Evolutionary conservation across 2,329 filamentous ascomycete genomes (phyloP).

Genomic region (Aspergillus sp.): DNA sequence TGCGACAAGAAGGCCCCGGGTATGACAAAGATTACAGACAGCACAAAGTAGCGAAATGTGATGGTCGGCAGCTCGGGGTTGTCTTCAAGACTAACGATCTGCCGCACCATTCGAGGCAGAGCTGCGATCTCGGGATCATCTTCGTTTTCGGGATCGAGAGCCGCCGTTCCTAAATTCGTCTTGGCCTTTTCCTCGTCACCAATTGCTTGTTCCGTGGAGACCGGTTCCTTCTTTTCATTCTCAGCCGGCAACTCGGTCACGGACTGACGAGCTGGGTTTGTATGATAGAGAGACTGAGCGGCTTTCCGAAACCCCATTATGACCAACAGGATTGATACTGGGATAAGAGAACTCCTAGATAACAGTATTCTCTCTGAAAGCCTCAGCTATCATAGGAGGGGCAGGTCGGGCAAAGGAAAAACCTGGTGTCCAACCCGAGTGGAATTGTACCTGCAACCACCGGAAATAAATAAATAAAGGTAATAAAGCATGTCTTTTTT

Average conservation of each 20-base stretch:
- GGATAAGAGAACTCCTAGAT: background rate
- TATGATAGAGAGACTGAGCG: background rate
- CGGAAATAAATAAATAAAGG: background rate
- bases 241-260: background rate
- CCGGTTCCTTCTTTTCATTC: background rate
- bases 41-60: constrained; percentile 53
- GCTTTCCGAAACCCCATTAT: background rate
- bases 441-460: background rate
- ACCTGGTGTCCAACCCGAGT: too few species aligned
- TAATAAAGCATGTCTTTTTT: too few species aligned
- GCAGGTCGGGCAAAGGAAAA: too few species aligned
- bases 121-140: constrained; percentile 47
- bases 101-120: constrained; percentile 49
- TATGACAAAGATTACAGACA: constrained; percentile 48
- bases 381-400: too few species aligned
- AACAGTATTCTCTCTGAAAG: too few species aligned
- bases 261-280: background rate
- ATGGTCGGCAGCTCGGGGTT: constrained; percentile 49
- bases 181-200: constrained; percentile 13
- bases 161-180: constrained; percentile 10
- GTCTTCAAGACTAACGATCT: constrained; percentile 50
- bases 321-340: background rate
- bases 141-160: constrained; percentile 26
- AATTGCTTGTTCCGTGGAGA: constrained; percentile 2
- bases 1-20: constrained; percentile 52